These are phyloP conservation scores for Pseudogymnoascus sp. DNA, from an alignment of 2,329 filamentous ascomycete genomes.

Conservation along the genomic window DNA sequence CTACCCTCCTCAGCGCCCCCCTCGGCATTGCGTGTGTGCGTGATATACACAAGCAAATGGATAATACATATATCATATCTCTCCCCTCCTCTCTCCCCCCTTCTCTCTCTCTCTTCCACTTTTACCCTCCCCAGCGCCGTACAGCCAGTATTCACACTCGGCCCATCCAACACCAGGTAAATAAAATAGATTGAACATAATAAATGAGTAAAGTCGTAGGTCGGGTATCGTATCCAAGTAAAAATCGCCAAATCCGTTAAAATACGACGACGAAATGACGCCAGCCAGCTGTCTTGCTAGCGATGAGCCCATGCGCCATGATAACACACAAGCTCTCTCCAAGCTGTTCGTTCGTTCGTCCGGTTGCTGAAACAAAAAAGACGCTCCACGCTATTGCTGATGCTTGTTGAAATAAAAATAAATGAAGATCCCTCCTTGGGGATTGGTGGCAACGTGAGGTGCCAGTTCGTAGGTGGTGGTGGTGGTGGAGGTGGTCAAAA, in stretches of 20 bases:
- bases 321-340: background rate
- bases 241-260: background rate
- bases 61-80: background rate
- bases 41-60: background rate
- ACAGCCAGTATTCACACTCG: background rate
- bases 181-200: background rate
- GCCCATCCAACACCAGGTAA: background rate
- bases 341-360: background rate
- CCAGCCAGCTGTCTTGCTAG: too few species aligned
- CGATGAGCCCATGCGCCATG: background rate
- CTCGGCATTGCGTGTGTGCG: background rate
- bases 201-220: background rate
- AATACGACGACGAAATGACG: too few species aligned
- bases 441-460: too few species aligned
- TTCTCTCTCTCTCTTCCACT: too few species aligned
- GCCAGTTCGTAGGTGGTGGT: background rate
- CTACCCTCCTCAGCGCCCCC: background rate
- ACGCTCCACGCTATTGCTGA: background rate
- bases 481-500: background rate
- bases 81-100: background rate
- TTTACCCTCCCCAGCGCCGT: too few species aligned
- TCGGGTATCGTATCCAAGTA: background rate
- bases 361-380: background rate
- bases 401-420: background rate
- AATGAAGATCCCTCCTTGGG: background rate